Percentiles rank a stretch among this genome's conserved stretches.
Conservation (phyloP, 2,329 filamentous ascomycete genomes). For the Clonostachys solani region DNA sequence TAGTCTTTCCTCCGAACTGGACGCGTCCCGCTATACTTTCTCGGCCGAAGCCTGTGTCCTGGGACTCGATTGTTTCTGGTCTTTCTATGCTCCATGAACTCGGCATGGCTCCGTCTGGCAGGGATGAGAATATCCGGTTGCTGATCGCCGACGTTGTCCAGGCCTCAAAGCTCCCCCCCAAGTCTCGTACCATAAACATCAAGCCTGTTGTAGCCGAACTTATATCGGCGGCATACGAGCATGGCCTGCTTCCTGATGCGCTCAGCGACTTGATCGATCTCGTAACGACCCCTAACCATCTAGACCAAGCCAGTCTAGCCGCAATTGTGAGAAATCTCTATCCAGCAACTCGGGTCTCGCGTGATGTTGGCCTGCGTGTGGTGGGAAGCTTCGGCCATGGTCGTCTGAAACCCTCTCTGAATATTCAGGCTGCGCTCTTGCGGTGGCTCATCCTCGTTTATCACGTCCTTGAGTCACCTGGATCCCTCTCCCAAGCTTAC, state of each 20-base stretch:
- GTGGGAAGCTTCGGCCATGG: conserved; percentile 75
- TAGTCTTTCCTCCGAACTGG: too few relatives aligned
- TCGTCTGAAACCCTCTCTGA: conserved; percentile 66
- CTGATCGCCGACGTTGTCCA: conserved; percentile 30
- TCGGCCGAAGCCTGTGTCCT: too few relatives aligned
- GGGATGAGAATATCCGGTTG: conserved; percentile 23
- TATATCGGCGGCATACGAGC: conserved; percentile 58
- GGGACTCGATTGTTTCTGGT: too few relatives aligned
- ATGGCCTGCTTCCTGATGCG: conserved; percentile 58
- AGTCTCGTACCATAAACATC: conserved; percentile 59
- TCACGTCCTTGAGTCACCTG: conserved; percentile 61
- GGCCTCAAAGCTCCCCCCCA: conserved; percentile 55
- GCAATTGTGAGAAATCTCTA: conserved; percentile 72
- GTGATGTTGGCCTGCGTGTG: conserved; percentile 58
- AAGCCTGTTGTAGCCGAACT: conserved; percentile 62
- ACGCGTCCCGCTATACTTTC: too few relatives aligned
- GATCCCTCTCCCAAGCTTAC: conserved; percentile 65
- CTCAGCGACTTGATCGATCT: conserved; percentile 63
- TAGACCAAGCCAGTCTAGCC: conserved; percentile 73
- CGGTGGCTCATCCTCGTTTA: conserved; percentile 78
- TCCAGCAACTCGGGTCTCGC: conserved; percentile 60
- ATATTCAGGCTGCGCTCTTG: conserved; percentile 66
- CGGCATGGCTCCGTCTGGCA: conserved; percentile 14
- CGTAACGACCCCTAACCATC: conserved; percentile 58
- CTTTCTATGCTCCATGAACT: too few relatives aligned